Percentiles rank a stretch among this genome's conserved stretches.
These are phyloP conservation scores for Epichloe aotearoae DNA, from an alignment of 2,329 filamentous ascomycete genomes.

Conservation along the genomic window DNA sequence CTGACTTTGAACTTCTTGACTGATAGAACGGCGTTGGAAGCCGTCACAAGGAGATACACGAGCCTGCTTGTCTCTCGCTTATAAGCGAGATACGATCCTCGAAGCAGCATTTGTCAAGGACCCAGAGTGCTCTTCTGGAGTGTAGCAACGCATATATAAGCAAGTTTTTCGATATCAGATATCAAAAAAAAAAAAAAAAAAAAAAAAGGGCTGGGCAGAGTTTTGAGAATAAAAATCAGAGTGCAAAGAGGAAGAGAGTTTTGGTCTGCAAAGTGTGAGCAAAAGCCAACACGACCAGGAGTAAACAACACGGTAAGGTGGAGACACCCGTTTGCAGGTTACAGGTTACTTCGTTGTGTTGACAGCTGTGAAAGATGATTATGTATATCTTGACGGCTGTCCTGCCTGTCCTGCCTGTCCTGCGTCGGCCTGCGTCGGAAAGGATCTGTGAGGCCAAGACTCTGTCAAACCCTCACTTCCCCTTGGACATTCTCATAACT, in stretches of 20 bases:
- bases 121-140: neutral
- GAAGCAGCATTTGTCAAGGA: conserved; percentile 28
- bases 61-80: conserved; percentile 25
- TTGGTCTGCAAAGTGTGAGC: too few species aligned
- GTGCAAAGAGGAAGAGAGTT: too few species aligned
- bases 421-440: too few species aligned
- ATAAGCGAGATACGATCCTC: conserved; percentile 23
- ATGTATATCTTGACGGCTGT: too few species aligned
- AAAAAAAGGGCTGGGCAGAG: neutral
- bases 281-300: too few species aligned
- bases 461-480: neutral
- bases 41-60: conserved; percentile 26
- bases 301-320: too few species aligned
- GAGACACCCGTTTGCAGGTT: too few species aligned
- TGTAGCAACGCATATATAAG: neutral
- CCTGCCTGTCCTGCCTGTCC: too few species aligned
- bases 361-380: too few species aligned
- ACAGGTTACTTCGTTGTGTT: too few species aligned
- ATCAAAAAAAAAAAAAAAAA: neutral
- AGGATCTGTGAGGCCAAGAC: too few species aligned
- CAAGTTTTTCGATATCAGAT: neutral
- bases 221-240: too few species aligned
- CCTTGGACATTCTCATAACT: conserved; percentile 14
- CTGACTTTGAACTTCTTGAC: conserved; percentile 5
- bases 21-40: conserved; percentile 24